Base-by-base conservation (phyloP, 345 rosid species). In the Bruguiera gymnorhiza region DNA sequence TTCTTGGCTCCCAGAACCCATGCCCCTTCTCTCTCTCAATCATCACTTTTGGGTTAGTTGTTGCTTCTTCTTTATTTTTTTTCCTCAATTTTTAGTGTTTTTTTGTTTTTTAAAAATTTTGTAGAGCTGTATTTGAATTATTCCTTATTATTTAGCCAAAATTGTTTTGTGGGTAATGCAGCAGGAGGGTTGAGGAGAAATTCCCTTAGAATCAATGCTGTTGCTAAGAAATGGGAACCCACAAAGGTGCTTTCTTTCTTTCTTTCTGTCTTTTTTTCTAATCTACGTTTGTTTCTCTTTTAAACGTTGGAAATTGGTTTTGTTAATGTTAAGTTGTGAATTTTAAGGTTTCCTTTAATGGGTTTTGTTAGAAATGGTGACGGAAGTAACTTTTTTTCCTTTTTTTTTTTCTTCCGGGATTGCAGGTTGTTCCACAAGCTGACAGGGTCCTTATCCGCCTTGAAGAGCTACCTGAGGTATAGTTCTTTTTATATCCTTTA, bases 371-470 rank as follows among this genome's bases (percentile, higher is more conserved):
- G 50, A 43, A 43, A 13, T 43, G 50, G 5, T 43, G 50, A 11
- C 50, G 16, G 16, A 43, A 11, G 50, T 3, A 3, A 11, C 24
- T 24, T 8, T 43, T 43, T 13, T 43, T 2, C 13, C 3, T 39
- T 39, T 39, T 2, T 37, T 37, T 37, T 0, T 37, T 37, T 39
- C 4, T 39, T 60, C 63, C 58, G 77, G 67, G 34, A 46, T 79
- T 71, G 60, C 72, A 93, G 97, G 95, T 94, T 70, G 93, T 85
- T 82, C 96, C 98, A 34, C 97, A 94, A 78, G 93, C 95, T 75
- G 97, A 91, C 62, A 88, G 98, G 62, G 96, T 91, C 68, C 90
- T 94, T 43, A 82, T 91, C 70, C 96, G 98, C 68, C 97, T 94
- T 48, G 89, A 91, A 62, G 83, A 86, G 73, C 88, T 89, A 50